Conservation (phyloP, 106 monocot genomes). For the Dendrobium officinale region DNA sequence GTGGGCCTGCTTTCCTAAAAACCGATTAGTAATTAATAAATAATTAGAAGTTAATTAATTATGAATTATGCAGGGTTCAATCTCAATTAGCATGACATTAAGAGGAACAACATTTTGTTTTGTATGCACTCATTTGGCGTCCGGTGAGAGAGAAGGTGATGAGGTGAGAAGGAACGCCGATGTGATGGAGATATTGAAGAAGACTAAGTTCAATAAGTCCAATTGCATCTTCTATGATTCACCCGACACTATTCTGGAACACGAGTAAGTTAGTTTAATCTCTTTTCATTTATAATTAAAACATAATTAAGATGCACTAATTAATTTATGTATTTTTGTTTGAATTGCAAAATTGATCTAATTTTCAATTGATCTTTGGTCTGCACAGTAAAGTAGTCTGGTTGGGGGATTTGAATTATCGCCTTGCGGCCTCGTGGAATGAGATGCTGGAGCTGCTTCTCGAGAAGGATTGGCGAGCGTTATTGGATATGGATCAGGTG, state of each 20-base stretch:
- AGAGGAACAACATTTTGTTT: slow-evolving; percentile 42
- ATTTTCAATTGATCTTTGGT: background rate
- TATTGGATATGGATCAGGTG: slow-evolving; percentile 34
- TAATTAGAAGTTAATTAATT: background rate
- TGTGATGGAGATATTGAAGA: slow-evolving; percentile 42
- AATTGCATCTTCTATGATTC: background rate
- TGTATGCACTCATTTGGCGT: slow-evolving; percentile 54
- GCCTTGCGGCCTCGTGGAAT: slow-evolving; percentile 5
- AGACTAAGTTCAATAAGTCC: slow-evolving; percentile 23
- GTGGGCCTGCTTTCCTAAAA: slow-evolving; percentile 4
- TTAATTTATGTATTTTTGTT: no score
- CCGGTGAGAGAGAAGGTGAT: slow-evolving; percentile 56
- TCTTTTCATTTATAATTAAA: background rate
- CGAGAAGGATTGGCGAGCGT: slow-evolving; percentile 20
- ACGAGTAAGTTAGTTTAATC: slow-evolving; percentile 28
- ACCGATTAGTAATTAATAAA: background rate
- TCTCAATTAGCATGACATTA: slow-evolving; percentile 53
- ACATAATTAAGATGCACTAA: no score
- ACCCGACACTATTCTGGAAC: slow-evolving; percentile 35
- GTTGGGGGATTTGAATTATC: slow-evolving; percentile 40
- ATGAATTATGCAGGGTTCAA: slow-evolving; percentile 31
- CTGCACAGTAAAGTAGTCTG: slow-evolving; percentile 33
- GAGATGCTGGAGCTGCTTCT: slow-evolving; percentile 15
- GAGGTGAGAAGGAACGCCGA: slow-evolving; percentile 41
- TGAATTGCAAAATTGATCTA: background rate